Evolutionary conservation across 129 eudicot species (phyloP), one percentile per base, ranked within the genome.

Genomic region (Helichrysum umbraculigerum): DNA sequence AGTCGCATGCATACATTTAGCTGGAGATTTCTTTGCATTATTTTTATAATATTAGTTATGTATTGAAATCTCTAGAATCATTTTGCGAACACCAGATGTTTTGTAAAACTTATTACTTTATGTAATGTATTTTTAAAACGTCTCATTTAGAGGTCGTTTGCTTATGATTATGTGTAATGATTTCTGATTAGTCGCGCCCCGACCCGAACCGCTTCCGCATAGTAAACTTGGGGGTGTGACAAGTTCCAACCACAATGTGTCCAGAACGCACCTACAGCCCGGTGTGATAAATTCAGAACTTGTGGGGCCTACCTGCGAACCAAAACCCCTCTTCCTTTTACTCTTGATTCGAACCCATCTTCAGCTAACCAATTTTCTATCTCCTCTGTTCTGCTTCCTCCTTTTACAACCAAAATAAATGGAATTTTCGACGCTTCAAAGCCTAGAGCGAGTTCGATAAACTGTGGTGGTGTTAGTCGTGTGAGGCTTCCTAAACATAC

Each of bases 401-500:
- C 78, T 79, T 70, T 70, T 7, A 79, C 78, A 3, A 81, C 88
- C 58, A 76, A 56, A 52, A 82, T 50, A 41, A 82, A 85, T 4
- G 78, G 79, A 17, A 3, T 56, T 0, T 5, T 30, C 0, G 75
- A 76, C 6, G 60, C 78, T 57, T 82, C 82, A 77, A 82, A 61
- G 19, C 85, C 85, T 20, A 82, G 57, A 66, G 85, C 85, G 15
- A 82, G 83, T 35, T 83, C 85, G 15, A 58, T 80, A 29, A 72
- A 81, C 66, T 83, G 86, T 2, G 42, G 51, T 5, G 71, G 72
- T 21, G 80, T 75, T 9, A 78, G 68, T 8, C 81, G 84, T 21
- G 83, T 58, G 1, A 84, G 64, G 77, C 86, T 84, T 29, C 96
- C 88, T 41, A 87, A 80, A 73, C 88, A 87, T 1, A 77, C 83